Evolutionary conservation across 1,139 yeast genomes (phyloP).

Genomic region (Scheffersomyces illinoinensis): DNA sequence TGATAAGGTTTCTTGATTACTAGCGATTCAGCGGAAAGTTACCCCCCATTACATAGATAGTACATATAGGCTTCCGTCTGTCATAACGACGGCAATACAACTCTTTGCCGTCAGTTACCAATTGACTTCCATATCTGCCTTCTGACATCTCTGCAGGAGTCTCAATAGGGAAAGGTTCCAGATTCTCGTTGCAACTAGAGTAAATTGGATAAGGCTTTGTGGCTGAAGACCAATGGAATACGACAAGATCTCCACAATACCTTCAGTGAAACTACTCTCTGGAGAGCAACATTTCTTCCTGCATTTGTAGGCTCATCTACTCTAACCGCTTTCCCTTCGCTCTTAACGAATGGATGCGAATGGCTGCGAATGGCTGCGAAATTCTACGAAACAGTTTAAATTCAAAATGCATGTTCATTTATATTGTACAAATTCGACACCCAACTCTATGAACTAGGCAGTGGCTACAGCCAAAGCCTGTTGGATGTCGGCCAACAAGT

Average conservation of each 20-base stretch:
- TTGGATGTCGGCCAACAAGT: slow-evolving; percentile 70
- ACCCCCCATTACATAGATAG: neutral
- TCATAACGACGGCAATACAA: neutral
- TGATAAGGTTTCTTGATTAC: neutral
- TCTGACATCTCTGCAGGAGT: neutral
- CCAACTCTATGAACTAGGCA: slow-evolving; percentile 1
- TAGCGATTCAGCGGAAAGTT: neutral
- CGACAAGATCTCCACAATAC: too few species aligned
- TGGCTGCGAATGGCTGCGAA: neutral
- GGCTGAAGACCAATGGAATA: neutral
- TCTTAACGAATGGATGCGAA: too few species aligned
- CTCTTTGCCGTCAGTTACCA: neutral
- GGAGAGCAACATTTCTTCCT: neutral
- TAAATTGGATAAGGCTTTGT: neutral
- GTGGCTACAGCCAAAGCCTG: slow-evolving; percentile 56
- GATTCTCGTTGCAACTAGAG: neutral
- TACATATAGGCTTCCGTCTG: too few species aligned
- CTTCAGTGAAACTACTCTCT: neutral
- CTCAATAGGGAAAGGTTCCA: neutral
- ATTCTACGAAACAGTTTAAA: neutral
- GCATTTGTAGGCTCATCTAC: neutral
- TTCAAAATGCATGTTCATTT: neutral
- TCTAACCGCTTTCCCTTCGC: neutral
- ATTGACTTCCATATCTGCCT: neutral
- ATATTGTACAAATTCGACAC: neutral